These are phyloP conservation scores for Lonicera japonica DNA, from an alignment of 129 eudicot genomes.

Conservation along the genomic window DNA sequence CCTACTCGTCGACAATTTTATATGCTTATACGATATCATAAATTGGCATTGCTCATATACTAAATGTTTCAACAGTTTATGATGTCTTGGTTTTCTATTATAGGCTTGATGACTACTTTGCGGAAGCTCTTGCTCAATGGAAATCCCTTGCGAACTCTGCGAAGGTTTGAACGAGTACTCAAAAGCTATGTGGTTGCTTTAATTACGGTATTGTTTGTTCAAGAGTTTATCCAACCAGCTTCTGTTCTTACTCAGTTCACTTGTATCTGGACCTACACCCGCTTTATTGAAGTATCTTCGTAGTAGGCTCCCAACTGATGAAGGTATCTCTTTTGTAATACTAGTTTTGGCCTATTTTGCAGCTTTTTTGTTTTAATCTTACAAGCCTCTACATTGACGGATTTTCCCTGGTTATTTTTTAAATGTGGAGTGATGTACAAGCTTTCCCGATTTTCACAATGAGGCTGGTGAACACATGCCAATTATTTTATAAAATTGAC, in stretches of 20 bases:
- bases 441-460: not conserved
- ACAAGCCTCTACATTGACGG: not conserved
- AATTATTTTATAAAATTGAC: slow-evolving; percentile 5
- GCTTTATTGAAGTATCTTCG: slow-evolving; percentile 81
- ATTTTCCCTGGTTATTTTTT: not conserved
- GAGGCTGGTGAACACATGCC: not conserved
- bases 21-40: not conserved
- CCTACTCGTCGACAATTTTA: too few species aligned
- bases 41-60: not conserved
- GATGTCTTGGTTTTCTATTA: slow-evolving; percentile 4
- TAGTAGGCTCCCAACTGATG: slow-evolving; percentile 90
- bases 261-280: slow-evolving; percentile 94
- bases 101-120: slow-evolving; percentile 86
- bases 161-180: slow-evolving; percentile 52
- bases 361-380: not conserved
- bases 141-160: slow-evolving; percentile 81
- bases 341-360: not conserved
- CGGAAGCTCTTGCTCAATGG: slow-evolving; percentile 87
- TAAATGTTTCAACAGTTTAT: not conserved
- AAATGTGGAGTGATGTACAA: not conserved
- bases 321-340: slow-evolving; percentile 49
- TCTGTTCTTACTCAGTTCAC: slow-evolving; percentile 40
- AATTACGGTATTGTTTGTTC: not conserved
- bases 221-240: slow-evolving; percentile 8
- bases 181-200: not conserved